Evolutionary conservation across 306 rosid species (phyloP).

Genomic region (Carpinus viminea): DNA sequence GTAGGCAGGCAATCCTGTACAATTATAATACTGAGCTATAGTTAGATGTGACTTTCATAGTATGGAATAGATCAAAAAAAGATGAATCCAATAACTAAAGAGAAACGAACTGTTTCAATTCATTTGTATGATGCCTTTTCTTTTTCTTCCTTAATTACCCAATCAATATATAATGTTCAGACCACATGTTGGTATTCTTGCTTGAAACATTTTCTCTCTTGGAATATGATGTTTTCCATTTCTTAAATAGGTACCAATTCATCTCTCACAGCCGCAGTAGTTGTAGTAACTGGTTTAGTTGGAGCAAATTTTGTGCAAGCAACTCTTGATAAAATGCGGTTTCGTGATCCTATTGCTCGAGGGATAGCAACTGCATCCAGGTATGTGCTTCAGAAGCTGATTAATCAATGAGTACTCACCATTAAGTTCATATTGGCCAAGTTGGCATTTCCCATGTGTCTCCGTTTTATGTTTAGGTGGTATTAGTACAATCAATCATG

Average conservation of each 20-base stretch:
- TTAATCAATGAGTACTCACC: background rate
- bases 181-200: background rate
- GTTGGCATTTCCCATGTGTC: too few species aligned
- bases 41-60: background rate
- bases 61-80: background rate
- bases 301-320: conserved; percentile 97
- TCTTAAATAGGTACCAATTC: conserved; percentile 71
- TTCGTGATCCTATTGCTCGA: conserved; percentile 90
- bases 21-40: conserved; percentile 8
- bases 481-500: background rate
- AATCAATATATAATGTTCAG: background rate
- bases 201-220: conserved; percentile 9
- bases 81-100: background rate
- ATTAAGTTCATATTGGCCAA: background rate
- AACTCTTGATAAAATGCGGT: conserved; percentile 68
- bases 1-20: conserved; percentile 1
- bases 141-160: background rate
- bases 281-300: conserved; percentile 88
- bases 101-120: too few species aligned
- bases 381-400: conserved; percentile 37
- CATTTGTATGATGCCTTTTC: background rate
- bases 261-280: conserved; percentile 88
- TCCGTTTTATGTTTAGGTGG: too few species aligned
- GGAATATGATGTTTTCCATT: conserved; percentile 13
- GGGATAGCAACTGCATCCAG: conserved; percentile 99